A percentile compares a stretch with the other conserved stretches of the same genome.
These are phyloP conservation scores for Lizonia empirigonia DNA, from an alignment of 2,329 filamentous ascomycete genomes.

Conservation along the genomic window DNA sequence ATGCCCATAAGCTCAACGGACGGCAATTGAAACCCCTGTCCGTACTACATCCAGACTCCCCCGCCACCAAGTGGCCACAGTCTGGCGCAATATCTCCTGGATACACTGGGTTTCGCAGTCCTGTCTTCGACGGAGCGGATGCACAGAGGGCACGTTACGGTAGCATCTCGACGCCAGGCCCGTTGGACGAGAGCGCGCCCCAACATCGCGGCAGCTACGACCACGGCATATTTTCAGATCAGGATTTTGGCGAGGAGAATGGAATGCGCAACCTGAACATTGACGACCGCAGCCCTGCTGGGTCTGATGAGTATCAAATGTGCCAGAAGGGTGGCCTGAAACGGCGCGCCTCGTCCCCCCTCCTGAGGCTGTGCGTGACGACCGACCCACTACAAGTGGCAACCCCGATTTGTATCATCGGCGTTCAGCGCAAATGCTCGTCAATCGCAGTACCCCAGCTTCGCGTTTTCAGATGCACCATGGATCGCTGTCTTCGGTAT, in stretches of 20 bases:
- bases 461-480: slow-evolving; percentile 62
- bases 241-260: slow-evolving; percentile 59
- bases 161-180: slow-evolving; percentile 54
- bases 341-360: slow-evolving; percentile 69
- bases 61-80: slow-evolving; percentile 49
- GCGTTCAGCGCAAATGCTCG: slow-evolving; percentile 61
- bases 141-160: slow-evolving; percentile 52
- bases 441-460: slow-evolving; percentile 60
- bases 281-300: slow-evolving; percentile 58
- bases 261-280: slow-evolving; percentile 59
- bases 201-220: slow-evolving; percentile 68
- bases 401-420: slow-evolving; percentile 59
- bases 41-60: slow-evolving; percentile 49
- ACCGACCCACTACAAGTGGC: slow-evolving; percentile 51
- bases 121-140: slow-evolving; percentile 45
- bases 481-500: slow-evolving; percentile 67
- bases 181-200: slow-evolving; percentile 57
- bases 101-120: slow-evolving; percentile 52
- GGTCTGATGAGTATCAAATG: slow-evolving; percentile 51
- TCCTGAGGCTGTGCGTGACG: slow-evolving; percentile 58
- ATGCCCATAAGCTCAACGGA: slow-evolving; percentile 50
- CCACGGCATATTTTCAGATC: slow-evolving; percentile 58
- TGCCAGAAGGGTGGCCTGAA: slow-evolving; percentile 63
- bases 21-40: slow-evolving; percentile 52
- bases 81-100: slow-evolving; percentile 53